These are phyloP conservation scores for Hypomontagnella submonticulosa DNA, from an alignment of 495 filamentous ascomycete genomes.

Conservation along the genomic window DNA sequence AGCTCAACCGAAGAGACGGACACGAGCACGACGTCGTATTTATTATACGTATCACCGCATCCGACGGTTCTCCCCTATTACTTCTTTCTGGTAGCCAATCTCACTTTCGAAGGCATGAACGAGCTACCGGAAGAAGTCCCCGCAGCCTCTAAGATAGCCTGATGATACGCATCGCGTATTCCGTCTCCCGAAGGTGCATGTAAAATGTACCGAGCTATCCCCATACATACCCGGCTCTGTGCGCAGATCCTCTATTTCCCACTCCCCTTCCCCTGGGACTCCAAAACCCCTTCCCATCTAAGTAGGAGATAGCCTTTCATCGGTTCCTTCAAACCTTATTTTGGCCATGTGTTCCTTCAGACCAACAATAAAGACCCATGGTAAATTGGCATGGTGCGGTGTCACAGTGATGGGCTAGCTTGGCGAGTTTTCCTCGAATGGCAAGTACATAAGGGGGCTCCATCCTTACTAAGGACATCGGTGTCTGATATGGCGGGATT, in stretches of 20 bases:
- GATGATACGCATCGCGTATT: slow-evolving; percentile 30
- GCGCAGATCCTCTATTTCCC: slow-evolving; percentile 14
- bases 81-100: slow-evolving; percentile 14
- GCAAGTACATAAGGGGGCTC: slow-evolving; percentile 56
- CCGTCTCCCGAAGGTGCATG: slow-evolving; percentile 14
- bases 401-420: slow-evolving; percentile 12
- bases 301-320: slow-evolving; percentile 6
- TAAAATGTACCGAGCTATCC: slow-evolving; percentile 26
- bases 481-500: slow-evolving; percentile 45
- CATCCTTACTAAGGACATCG: slow-evolving; percentile 61
- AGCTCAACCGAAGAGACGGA: not conserved
- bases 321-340: slow-evolving; percentile 9
- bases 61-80: slow-evolving; percentile 13
- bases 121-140: not conserved
- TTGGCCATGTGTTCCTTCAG: slow-evolving; percentile 10
- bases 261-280: not conserved
- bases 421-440: slow-evolving; percentile 38
- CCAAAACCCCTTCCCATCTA: slow-evolving; percentile 1
- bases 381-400: slow-evolving; percentile 8
- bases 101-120: slow-evolving; percentile 16
- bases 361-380: slow-evolving; percentile 10
- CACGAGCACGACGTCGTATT: slow-evolving; percentile 30
- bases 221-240: slow-evolving; percentile 18
- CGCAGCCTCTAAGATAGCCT: slow-evolving; percentile 12
- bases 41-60: slow-evolving; percentile 39